These are phyloP conservation scores for Rhododendron simsii DNA, from an alignment of 148 eudicot species.

Conservation along the genomic window DNA sequence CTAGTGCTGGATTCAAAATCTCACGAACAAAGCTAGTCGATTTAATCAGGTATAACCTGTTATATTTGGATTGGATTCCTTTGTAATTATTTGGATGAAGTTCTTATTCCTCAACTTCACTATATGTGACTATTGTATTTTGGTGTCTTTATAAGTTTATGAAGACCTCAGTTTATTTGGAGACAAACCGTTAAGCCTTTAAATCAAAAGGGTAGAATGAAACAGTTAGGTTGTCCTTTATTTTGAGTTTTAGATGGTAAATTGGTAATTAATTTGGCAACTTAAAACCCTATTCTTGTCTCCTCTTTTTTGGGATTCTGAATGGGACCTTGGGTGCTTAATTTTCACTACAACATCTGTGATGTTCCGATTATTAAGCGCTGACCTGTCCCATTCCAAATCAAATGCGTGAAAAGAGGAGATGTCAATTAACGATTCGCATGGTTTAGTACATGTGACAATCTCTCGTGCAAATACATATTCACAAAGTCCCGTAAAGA, in stretches of 20 bases:
- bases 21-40: conserved; percentile 81
- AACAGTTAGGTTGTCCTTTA: neutral
- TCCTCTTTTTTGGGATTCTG: neutral
- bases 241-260: neutral
- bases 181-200: neutral
- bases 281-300: neutral
- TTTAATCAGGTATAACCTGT: conserved; percentile 57
- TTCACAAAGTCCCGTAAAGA: neutral
- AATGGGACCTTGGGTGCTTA: neutral
- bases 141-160: neutral
- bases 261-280: neutral
- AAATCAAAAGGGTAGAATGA: neutral
- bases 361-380: neutral
- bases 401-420: neutral
- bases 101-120: neutral
- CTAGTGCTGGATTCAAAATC: conserved; percentile 93
- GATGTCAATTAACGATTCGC: neutral
- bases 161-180: neutral
- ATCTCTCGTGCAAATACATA: neutral
- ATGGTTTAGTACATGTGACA: neutral
- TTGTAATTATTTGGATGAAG: neutral
- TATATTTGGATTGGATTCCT: neutral
- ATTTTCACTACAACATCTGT: neutral
- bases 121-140: neutral
- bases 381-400: neutral